Percentiles rank a stretch among this genome's conserved stretches.
These are phyloP conservation scores for Vitis hybrid DNA, from an alignment of 177 flowering plant species.

Conservation along the genomic window DNA sequence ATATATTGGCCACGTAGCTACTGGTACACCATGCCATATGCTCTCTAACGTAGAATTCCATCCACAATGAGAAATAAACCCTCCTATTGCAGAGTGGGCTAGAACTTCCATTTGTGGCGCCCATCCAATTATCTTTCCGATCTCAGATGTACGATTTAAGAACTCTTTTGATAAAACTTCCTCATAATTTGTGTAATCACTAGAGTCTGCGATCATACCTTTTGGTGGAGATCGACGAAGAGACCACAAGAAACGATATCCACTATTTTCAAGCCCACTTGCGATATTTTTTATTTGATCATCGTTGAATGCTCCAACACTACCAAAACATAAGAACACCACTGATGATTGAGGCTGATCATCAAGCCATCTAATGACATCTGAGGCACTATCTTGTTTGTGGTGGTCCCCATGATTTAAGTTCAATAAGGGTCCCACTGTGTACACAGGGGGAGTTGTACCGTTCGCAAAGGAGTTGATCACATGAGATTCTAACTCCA, in stretches of 20 bases:
- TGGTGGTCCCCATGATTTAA: no score
- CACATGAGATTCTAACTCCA: slow-evolving; percentile 31
- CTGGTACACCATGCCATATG: slow-evolving; percentile 12
- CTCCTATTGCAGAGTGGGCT: slow-evolving; percentile 2
- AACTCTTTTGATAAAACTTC: slow-evolving; percentile 10
- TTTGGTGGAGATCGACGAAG: no score
- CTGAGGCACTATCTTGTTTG: background rate
- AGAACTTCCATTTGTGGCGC: slow-evolving; percentile 11
- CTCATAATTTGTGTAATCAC: background rate
- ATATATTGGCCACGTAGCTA: slow-evolving; percentile 17
- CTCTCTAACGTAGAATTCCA: slow-evolving; percentile 17
- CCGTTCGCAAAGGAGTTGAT: slow-evolving; percentile 10
- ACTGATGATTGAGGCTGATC: slow-evolving; percentile 27
- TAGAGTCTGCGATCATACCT: no score
- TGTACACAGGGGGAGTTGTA: slow-evolving; percentile 19
- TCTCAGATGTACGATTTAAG: slow-evolving; percentile 5
- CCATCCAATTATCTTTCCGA: slow-evolving; percentile 11
- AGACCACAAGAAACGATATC: no score
- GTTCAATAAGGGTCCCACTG: slow-evolving; percentile 34
- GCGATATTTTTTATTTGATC: no score
- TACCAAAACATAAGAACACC: no score
- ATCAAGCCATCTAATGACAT: slow-evolving; percentile 34
- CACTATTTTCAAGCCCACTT: no score
- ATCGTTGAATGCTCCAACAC: no score
- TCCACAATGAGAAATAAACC: slow-evolving; percentile 8